Conservation (phyloP, 2,329 filamentous ascomycete species). For the Aspergillus pseudoviridinutans region DNA sequence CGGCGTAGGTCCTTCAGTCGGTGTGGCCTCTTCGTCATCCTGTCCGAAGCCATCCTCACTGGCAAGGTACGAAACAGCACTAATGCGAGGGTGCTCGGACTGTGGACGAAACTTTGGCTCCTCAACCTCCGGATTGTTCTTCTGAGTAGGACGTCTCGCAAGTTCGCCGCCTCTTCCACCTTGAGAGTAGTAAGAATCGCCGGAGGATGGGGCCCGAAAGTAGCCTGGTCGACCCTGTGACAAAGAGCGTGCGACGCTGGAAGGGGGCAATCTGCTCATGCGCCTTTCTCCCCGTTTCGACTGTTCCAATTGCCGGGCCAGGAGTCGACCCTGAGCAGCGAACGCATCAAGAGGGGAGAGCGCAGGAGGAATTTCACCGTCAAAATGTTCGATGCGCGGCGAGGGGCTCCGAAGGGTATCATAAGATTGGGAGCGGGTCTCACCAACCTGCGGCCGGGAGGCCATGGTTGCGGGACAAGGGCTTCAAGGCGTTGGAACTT, state of each 20-base stretch:
- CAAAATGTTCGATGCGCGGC: constrained; percentile 67
- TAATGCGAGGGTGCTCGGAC: constrained; percentile 73
- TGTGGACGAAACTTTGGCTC: constrained; percentile 55
- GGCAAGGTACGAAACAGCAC: constrained; percentile 48
- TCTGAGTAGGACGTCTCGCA: constrained; percentile 38
- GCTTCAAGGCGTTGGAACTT: constrained; percentile 5
- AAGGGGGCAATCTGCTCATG: constrained; percentile 78
- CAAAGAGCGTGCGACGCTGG: constrained; percentile 78
- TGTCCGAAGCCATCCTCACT: constrained; percentile 31
- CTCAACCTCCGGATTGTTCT: constrained; percentile 36
- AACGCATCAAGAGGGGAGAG: constrained; percentile 94
- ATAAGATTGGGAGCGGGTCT: constrained; percentile 57
- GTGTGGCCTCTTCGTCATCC: constrained; percentile 34
- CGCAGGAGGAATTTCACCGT: constrained; percentile 75
- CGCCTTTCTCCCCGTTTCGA: constrained; percentile 68
- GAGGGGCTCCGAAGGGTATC: constrained; percentile 56
- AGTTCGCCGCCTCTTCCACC: constrained; percentile 16
- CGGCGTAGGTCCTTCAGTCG: constrained; percentile 20
- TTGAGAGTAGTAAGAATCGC: constrained; percentile 36
- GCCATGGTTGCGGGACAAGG: constrained; percentile 42
- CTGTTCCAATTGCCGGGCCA: constrained; percentile 83
- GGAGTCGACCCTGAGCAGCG: constrained; percentile 80
- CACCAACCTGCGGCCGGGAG: constrained; percentile 55
- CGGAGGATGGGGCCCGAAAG: constrained; percentile 70
- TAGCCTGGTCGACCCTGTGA: constrained; percentile 74